Evolutionary conservation across 2,329 filamentous ascomycete species (phyloP), one percentile per base, ranked within the genome.

Genomic region (Hymenoscyphus linearis): DNA sequence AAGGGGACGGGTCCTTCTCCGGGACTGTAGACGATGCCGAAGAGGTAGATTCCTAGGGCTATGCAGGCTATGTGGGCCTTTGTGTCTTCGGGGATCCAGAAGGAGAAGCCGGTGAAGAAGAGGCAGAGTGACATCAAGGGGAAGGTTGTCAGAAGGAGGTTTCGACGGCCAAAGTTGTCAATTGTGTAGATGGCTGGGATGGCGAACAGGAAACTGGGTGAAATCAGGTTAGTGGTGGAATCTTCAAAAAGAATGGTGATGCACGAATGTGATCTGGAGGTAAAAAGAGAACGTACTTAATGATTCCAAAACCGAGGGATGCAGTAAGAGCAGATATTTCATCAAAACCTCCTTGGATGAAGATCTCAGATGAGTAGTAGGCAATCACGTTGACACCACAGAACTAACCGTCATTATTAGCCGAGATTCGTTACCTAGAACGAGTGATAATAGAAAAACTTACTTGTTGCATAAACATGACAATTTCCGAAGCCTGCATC

Each of bases 381-480:
- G 82, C 81, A 27, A 85, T 82, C 5, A 82, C 78, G 50, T 59
- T 62, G 26, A 59, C 57, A 18, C 53, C 55, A 36, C 54, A 60
- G 34, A 60, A 62, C 60, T 59, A 5, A 34, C 6, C 10, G 18
- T 22, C 10, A 25, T 25, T 47, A 22, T 47, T 22, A 47, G 40
- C 40, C 18, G 10, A 22, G 10, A 47, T 25, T 16, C 12, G 7
- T 53, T 53, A n/a, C 18, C 9, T 18, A 52, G 26, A 52, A 16
- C 10, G 50, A 22, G 40, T n/a, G n/a, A n/a, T n/a, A n/a, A n/a
- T n/a, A n/a, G n/a, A n/a, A 47, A 6, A n/a, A 22, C 65, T 59
- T 64, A 79, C 79, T 71, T 87, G 85, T 67, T 88, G 85, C 80
- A 86, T 82, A 64, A 86, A 87, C 85, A 88, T 88, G 62, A 86